Percentiles rank a stretch among this genome's conserved stretches.
phyloP scores from a whole-genome alignment of 257 asterid species.

The Ilex aquifolium region DNA sequence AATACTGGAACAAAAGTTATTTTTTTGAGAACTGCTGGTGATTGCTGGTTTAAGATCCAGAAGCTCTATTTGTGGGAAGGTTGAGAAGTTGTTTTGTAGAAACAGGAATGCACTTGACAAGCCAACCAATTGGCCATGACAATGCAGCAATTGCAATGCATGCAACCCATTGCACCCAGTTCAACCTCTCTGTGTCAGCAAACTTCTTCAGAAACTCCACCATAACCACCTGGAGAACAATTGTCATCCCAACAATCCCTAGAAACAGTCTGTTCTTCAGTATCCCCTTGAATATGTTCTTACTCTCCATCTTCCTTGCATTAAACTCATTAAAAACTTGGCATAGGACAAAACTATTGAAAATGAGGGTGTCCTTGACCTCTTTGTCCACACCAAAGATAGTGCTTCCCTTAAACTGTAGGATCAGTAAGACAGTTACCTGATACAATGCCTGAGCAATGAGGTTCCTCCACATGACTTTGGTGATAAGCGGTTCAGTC shows the following conservation, averaged over 20 bases:
- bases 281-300: no score
- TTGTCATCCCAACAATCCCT: slow-evolving; percentile 16
- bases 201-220: slow-evolving; percentile 58
- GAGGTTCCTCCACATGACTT: no score
- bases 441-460: no score
- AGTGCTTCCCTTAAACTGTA: slow-evolving; percentile 29
- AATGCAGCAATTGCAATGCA: slow-evolving; percentile 45
- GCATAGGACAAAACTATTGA: no score
- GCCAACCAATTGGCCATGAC: slow-evolving; percentile 3
- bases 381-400: slow-evolving; percentile 15
- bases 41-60: no score
- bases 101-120: slow-evolving; percentile 40
- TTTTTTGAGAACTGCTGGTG: no score
- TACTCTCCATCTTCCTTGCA: no score
- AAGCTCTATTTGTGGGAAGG: no score
- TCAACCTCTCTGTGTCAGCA: slow-evolving; percentile 55
- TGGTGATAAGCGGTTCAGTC: no score
- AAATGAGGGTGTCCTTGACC: slow-evolving; percentile 40
- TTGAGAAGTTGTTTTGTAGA: slow-evolving; percentile 11
- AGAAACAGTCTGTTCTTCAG: no score
- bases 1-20: no score
- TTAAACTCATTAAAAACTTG: no score
- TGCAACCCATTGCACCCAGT: slow-evolving; percentile 52
- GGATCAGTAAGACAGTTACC: not conserved
- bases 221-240: slow-evolving; percentile 52